Conservation (phyloP, 169 alveolate genomes). For the Haemoproteus tartakovskyi region DNA sequence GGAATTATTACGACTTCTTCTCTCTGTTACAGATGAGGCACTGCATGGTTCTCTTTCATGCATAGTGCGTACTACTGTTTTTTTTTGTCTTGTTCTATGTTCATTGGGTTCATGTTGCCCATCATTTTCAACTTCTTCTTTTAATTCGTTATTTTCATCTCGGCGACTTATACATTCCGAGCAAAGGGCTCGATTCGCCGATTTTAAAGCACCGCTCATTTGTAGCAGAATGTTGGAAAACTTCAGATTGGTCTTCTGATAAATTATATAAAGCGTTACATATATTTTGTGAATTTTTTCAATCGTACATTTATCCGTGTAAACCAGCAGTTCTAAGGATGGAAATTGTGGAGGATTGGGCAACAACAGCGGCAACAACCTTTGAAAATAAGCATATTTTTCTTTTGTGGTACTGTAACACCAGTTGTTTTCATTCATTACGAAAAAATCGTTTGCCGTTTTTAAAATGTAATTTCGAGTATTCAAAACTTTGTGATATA, state of each 20-base stretch:
- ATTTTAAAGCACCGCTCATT: conserved; percentile 32
- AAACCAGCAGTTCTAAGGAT: conserved; percentile 30
- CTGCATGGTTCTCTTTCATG: no score
- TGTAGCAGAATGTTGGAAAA: conserved; percentile 39
- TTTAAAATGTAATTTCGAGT: conserved; percentile 39
- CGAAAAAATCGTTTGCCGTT: conserved; percentile 40
- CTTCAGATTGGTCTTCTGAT: conserved; percentile 42
- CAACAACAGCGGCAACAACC: conserved; percentile 23
- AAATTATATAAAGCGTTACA: conserved; percentile 44
- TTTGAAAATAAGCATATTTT: conserved; percentile 24
- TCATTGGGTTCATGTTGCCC: no score
- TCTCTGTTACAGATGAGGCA: no score
- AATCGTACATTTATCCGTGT: conserved; percentile 22
- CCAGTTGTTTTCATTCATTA: neutral
- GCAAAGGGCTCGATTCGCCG: no score
- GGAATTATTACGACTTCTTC: no score
- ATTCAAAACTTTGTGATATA: conserved; percentile 25
- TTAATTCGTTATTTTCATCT: no score
- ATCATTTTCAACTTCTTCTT: no score
- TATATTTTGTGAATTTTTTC: conserved; percentile 40
- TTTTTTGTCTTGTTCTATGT: no score
- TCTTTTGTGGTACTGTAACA: neutral
- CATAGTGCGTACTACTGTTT: no score
- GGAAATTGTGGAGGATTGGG: conserved; percentile 63
- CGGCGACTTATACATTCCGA: no score